Evolutionary conservation across 192 early-diverging fungal genomes (phyloP).

Genomic region (Coemansia sp.): DNA sequence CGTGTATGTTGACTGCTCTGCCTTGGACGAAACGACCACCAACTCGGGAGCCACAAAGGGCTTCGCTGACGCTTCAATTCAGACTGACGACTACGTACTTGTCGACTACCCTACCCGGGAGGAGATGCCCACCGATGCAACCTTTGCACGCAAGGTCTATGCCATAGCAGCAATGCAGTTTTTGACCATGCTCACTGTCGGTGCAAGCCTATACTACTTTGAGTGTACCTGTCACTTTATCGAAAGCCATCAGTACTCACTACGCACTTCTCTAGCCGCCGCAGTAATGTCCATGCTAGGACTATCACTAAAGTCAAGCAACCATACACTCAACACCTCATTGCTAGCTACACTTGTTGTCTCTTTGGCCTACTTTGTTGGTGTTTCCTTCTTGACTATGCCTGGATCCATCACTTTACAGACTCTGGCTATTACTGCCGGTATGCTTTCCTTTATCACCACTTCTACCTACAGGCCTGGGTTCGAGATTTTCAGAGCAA

Average conservation of each 20-base stretch:
- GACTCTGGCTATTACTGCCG: constrained; percentile 2
- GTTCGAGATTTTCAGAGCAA: not conserved
- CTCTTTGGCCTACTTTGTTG: constrained; percentile 4
- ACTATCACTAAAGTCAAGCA: not conserved
- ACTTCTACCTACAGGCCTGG: not conserved
- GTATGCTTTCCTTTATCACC: not conserved
- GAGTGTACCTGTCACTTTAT: constrained; percentile 13
- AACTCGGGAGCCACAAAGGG: not conserved
- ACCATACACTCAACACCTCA: not conserved
- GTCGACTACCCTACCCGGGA: not conserved
- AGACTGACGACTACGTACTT: not conserved
- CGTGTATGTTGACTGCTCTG: not conserved
- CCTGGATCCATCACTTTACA: not conserved
- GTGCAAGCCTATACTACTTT: constrained; percentile 6
- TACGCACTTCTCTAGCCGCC: not conserved
- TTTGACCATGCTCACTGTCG: constrained; percentile 1
- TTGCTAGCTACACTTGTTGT: not conserved
- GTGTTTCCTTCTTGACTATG: not conserved
- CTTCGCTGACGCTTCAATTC: not conserved
- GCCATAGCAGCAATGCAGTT: constrained; percentile 5
- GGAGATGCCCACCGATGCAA: not conserved
- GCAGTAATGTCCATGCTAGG: constrained; percentile 3
- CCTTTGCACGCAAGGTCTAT: constrained; percentile 11
- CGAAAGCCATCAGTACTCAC: not conserved
- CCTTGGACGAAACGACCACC: not conserved